Percentiles rank a stretch among this genome's conserved stretches.
Conservation (phyloP, 805 yeast genomes). For the Monosporozyma unispora region DNA sequence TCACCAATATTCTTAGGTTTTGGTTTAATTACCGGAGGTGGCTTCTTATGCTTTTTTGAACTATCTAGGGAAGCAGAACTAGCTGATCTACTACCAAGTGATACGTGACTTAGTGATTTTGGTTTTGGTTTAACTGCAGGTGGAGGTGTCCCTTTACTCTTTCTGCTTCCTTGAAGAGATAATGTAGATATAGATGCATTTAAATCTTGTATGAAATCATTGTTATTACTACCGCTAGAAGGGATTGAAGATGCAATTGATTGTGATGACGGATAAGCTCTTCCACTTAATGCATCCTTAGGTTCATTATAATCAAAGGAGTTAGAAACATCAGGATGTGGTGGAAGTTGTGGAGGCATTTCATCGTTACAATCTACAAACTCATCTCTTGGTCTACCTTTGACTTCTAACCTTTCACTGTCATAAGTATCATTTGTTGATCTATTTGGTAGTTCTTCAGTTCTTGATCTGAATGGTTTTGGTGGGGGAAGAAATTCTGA, state of each 20-base stretch:
- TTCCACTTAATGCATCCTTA: background rate
- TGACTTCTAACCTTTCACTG: background rate
- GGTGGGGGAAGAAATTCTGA: conserved; percentile 1
- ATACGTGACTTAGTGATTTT: background rate
- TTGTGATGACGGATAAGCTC: background rate
- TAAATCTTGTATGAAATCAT: background rate
- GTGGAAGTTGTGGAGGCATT: background rate
- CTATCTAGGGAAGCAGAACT: background rate
- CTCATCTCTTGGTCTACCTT: background rate
- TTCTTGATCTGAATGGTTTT: conserved; percentile 1
- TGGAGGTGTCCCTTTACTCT: conserved; percentile 1
- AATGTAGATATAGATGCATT: background rate
- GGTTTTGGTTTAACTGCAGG: background rate
- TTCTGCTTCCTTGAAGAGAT: conserved; percentile 9
- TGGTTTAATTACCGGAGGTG: conserved; percentile 26
- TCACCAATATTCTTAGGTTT: conserved; percentile 17
- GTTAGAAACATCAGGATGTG: background rate
- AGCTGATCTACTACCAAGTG: background rate
- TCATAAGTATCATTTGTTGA: background rate
- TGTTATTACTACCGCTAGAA: background rate
- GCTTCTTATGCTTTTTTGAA: conserved; percentile 3
- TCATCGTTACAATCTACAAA: background rate
- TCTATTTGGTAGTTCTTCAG: background rate
- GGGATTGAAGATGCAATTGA: background rate
- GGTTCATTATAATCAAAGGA: background rate